Evolutionary conservation across 2,329 filamentous ascomycete genomes (phyloP).

Genomic region (Alternaria novae-zelandiae): DNA sequence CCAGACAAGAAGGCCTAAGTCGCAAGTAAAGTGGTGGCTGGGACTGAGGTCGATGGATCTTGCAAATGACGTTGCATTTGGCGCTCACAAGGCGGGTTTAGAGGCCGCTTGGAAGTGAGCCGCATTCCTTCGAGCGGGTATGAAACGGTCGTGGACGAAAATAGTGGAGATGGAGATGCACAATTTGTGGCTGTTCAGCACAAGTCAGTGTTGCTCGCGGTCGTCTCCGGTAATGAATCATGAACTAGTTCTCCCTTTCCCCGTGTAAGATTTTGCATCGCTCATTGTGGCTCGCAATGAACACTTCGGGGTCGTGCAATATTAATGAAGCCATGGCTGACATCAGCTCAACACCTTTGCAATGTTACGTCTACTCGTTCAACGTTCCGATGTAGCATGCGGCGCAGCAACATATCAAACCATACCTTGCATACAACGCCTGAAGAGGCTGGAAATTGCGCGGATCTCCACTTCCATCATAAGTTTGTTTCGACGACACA

Average conservation of each 20-base stretch:
- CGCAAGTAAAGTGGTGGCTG: background rate
- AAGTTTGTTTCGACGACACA: background rate
- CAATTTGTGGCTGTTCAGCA: background rate
- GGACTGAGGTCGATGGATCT: background rate
- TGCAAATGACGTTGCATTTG: conserved; percentile 8
- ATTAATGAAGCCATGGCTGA: background rate
- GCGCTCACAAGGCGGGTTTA: conserved; percentile 5
- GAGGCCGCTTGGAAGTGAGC: background rate
- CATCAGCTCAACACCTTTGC: background rate
- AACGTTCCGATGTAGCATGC: background rate
- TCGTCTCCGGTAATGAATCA: background rate
- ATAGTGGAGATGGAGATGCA: background rate
- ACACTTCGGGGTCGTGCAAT: background rate
- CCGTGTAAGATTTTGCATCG: too few relatives aligned
- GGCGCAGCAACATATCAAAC: conserved; percentile 3
- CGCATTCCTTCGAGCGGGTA: background rate
- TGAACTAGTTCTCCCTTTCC: background rate
- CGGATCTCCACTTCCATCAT: background rate
- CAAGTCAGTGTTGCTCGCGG: background rate
- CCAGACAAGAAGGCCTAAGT: conserved; percentile 34
- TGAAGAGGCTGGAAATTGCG: background rate
- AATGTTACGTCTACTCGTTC: background rate
- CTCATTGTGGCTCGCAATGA: background rate
- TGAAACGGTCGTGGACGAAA: background rate
- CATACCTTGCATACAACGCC: background rate